Conservation (phyloP, 192 early-diverging fungal genomes). For the Coemansia sp. region DNA sequence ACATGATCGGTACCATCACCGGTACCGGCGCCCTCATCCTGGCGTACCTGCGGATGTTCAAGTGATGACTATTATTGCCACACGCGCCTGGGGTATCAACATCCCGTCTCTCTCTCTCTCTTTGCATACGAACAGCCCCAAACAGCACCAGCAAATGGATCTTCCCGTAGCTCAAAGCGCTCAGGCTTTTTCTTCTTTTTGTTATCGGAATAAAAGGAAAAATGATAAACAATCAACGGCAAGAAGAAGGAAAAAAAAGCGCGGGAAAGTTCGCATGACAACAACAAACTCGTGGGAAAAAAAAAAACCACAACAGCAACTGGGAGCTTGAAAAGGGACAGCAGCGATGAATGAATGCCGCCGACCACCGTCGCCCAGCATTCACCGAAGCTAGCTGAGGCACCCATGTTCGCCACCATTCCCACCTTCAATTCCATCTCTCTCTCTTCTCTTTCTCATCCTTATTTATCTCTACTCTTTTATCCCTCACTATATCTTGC, state of each 20-base stretch:
- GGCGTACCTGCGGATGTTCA: conserved; percentile 56
- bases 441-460: neutral
- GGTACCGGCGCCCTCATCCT: conserved; percentile 79
- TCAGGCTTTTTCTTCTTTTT: too few species aligned
- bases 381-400: too few species aligned
- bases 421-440: too few species aligned
- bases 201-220: too few species aligned
- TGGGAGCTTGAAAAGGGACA: neutral
- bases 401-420: too few species aligned
- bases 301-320: neutral
- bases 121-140: neutral
- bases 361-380: too few species aligned
- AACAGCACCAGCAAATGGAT: too few species aligned
- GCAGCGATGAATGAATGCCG: too few species aligned
- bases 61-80: conserved; percentile 6
- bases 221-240: too few species aligned
- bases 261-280: neutral
- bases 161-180: too few species aligned
- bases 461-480: neutral
- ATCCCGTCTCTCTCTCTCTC: neutral
- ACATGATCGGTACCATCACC: conserved; percentile 83
- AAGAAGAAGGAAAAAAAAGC: neutral
- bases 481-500: neutral
- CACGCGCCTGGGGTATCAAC: neutral
- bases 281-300: neutral